These are phyloP conservation scores for Datisca glomerata DNA, from an alignment of 306 rosid species.

Conservation along the genomic window DNA sequence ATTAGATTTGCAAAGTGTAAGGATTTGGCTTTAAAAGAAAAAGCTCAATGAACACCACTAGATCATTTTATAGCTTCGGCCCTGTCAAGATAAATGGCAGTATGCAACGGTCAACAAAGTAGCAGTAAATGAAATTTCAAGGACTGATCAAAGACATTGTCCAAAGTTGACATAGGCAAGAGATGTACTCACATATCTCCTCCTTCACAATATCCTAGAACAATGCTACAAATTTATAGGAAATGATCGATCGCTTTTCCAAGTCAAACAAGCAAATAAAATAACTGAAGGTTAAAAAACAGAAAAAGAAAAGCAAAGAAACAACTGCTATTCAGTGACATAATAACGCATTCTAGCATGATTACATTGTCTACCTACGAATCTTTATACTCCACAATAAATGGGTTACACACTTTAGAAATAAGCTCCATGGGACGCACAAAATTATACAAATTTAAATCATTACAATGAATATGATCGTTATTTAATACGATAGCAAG, in stretches of 20 bases:
- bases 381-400: conserved; percentile 54
- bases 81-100: conserved; percentile 20
- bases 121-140: neutral
- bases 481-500: too few relatives aligned
- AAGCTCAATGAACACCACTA: conserved; percentile 37
- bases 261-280: too few relatives aligned
- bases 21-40: neutral
- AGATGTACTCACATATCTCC: conserved; percentile 40
- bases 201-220: conserved; percentile 51
- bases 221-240: too few relatives aligned
- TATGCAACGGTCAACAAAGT: conserved; percentile 8
- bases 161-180: neutral
- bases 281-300: conserved; percentile 1
- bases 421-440: conserved; percentile 64
- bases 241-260: too few relatives aligned
- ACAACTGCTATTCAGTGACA: neutral
- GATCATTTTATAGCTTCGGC: conserved; percentile 35
- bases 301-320: neutral
- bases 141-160: neutral
- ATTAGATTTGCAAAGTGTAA: neutral
- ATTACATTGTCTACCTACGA: conserved; percentile 52
- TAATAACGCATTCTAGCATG: too few relatives aligned
- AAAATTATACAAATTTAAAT: too few relatives aligned
- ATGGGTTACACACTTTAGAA: conserved; percentile 43
- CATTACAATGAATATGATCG: too few relatives aligned